Evolutionary conservation across 1,139 yeast genomes (phyloP), one percentile per base, ranked within the genome.

Genomic region (Scheffersomyces segobiensis): DNA sequence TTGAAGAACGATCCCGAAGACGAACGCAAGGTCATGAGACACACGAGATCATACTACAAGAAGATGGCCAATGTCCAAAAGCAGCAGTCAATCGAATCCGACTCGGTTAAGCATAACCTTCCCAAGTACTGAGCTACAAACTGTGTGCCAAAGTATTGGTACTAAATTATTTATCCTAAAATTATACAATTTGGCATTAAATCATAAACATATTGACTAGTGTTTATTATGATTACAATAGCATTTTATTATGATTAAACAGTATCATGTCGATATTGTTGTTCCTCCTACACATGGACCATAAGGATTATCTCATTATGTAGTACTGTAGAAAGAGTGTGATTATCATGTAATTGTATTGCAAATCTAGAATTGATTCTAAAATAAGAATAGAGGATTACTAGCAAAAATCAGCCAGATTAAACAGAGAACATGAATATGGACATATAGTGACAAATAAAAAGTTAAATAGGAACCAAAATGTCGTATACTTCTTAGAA

Each of bases 21-120:
- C 54, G 75, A 72, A 0, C 62, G 75, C 42, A 68, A 72, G 58
- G 62, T 71, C 12, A 62, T 70, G 60, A 67, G 83, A 56, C 82
- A 78, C 60, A 79, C 83, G 3, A 61, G 84, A 58, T 76, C 81
- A 3, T 78, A 78, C 57, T 75, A 73, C 60, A 78, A 73, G 66
- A 74, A 73, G 60, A 42, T 58, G 46, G 54, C 60, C 52, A 52
- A 54, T 14, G 46, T 55, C 18, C 57, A 42, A 22, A 46, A 53
- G 26, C 56, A 53, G 19, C 54, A 48, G 49, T n/a, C 26, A 14
- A 39, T 55, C 7, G 54, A 17, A 39, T 21, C 39, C 5, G 54
- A 55, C 39, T 20, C 52, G 24, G 47, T 24, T 17, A 52, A 32
- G 48, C 54, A 55, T 17, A 24, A 19, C 8, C n/a, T 26, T 42